Evolutionary conservation across 1,139 yeast species (phyloP).

Genomic region (Nakaseomyces kungkrabaensis): DNA sequence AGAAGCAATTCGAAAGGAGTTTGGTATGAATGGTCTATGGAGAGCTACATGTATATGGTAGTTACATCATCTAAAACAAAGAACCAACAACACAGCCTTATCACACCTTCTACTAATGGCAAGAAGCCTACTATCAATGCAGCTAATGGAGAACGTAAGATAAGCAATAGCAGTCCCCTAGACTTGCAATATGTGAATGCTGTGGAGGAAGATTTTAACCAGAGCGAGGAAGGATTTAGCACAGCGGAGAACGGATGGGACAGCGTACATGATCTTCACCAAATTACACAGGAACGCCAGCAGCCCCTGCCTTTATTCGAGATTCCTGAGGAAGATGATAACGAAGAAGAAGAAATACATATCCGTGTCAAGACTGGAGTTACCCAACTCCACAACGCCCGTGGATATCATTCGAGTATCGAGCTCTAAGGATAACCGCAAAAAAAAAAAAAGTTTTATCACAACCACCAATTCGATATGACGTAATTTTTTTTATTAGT

Average conservation of each 20-base stretch:
- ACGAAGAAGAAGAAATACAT: slow-evolving; percentile 28
- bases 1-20: slow-evolving; percentile 33
- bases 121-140: neutral
- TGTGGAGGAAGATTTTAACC: slow-evolving; percentile 10
- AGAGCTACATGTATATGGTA: slow-evolving; percentile 38
- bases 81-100: neutral
- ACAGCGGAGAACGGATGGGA: slow-evolving; percentile 21
- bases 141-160: neutral
- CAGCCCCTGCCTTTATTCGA: slow-evolving; percentile 10
- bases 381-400: slow-evolving; percentile 36
- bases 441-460: neutral
- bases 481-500: no score
- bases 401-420: slow-evolving; percentile 24
- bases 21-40: slow-evolving; percentile 72
- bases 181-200: neutral
- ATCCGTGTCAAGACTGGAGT: slow-evolving; percentile 37
- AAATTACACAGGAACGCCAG: slow-evolving; percentile 9
- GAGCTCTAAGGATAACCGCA: neutral
- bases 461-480: neutral
- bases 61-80: slow-evolving; percentile 18
- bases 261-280: slow-evolving; percentile 28
- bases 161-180: slow-evolving; percentile 1
- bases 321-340: slow-evolving; percentile 7
- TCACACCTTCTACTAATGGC: neutral
- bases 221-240: slow-evolving; percentile 3